These are phyloP conservation scores for Rhodotorula kratochvilovae DNA, from an alignment of 768 basidiomycete species.

Conservation along the genomic window DNA sequence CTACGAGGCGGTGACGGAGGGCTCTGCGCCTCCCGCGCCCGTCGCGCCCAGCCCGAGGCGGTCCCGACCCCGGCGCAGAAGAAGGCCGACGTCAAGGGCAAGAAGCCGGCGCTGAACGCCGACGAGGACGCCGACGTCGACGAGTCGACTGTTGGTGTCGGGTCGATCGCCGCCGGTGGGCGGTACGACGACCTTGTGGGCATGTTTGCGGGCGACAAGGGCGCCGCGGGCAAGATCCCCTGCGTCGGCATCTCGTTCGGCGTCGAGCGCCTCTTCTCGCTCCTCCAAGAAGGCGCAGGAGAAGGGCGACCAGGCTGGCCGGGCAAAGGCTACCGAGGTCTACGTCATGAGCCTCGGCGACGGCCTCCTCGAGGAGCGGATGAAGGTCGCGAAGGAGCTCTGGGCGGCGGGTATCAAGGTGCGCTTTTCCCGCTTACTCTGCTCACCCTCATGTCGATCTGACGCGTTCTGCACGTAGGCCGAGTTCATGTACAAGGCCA, in stretches of 20 bases:
- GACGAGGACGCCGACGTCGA: conserved; percentile 79
- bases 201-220: conserved; percentile 58
- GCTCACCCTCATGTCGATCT: not conserved
- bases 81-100: conserved; percentile 48
- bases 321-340: conserved; percentile 78
- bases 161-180: conserved; percentile 98
- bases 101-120: conserved; percentile 46
- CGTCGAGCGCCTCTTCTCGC: conserved; percentile 84
- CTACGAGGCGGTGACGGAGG: conserved; percentile 90
- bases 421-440: conserved; percentile 38
- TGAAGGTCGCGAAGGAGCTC: conserved; percentile 70
- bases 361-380: conserved; percentile 77
- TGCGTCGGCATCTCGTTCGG: conserved; percentile 92
- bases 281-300: conserved; percentile 68
- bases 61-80: conserved; percentile 38
- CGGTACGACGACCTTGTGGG: conserved; percentile 93
- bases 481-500: conserved; percentile 86
- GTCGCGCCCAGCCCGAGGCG: conserved; percentile 50
- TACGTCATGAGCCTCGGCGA: conserved; percentile 90
- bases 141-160: conserved; percentile 88
- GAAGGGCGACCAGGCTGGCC: conserved; percentile 53
- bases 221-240: conserved; percentile 55
- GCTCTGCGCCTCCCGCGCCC: conserved; percentile 85
- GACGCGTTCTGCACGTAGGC: conserved; percentile 53
- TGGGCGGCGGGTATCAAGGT: conserved; percentile 86